Conservation (phyloP, 164 flowering plant genomes). For the Berberis thunbergii region DNA sequence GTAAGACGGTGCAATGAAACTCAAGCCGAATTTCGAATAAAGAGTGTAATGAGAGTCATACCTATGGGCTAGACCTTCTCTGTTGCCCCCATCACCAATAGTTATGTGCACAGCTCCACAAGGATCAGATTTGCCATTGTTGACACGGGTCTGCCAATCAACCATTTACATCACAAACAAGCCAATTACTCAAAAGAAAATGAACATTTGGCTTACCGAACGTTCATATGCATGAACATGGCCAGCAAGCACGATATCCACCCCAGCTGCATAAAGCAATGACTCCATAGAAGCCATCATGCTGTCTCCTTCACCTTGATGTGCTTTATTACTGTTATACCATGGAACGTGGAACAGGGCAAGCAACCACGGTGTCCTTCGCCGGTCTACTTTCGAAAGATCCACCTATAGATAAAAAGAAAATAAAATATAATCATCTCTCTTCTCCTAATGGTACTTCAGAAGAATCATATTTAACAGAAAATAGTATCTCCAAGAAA, state of each 20-base stretch:
- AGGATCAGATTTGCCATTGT: conserved; percentile 53
- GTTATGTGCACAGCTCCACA: conserved; percentile 93
- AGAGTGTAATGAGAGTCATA: conserved; percentile 15
- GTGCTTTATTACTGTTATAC: conserved; percentile 92
- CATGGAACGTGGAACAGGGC: conserved; percentile 96
- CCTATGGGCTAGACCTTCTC: conserved; percentile 88
- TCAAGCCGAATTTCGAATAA: background rate
- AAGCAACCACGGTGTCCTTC: conserved; percentile 82
- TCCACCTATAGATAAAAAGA: conserved; percentile 42
- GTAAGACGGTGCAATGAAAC: background rate
- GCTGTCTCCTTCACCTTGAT: conserved; percentile 75
- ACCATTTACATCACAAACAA: conserved; percentile 4
- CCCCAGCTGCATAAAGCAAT: conserved; percentile 79
- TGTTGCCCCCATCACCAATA: conserved; percentile 97
- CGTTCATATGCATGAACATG: conserved; percentile 99
- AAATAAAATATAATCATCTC: background rate
- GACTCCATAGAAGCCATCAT: conserved; percentile 92
- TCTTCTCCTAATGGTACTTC: no score
- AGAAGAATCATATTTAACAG: no score
- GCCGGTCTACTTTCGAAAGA: conserved; percentile 71
- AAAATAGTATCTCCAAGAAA: no score
- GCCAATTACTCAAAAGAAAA: background rate
- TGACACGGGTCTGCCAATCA: conserved; percentile 57
- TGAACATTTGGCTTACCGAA: conserved; percentile 36
- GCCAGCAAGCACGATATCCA: conserved; percentile 77